Base-by-base conservation (phyloP, 805 yeast species). In the Yarrowia porcina region DNA sequence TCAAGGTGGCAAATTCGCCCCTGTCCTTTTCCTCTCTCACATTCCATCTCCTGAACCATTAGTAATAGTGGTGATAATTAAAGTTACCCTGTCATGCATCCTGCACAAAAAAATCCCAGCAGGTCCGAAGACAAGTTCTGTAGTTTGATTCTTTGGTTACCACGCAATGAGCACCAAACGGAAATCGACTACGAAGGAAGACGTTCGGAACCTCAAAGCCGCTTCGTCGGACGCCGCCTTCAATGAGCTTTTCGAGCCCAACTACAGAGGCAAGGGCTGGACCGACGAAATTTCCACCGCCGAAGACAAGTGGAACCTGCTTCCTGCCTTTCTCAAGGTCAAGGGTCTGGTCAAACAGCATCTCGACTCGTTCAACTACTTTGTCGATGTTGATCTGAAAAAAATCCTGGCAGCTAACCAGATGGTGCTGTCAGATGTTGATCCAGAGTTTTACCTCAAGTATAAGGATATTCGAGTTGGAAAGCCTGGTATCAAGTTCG, bases 321-420 rank as follows among this genome's bases (percentile, higher is more conserved):
- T 94, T 41, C 99, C 99, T 0, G 99, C 99, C 0, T 94, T 94
- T 72, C 78, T 94, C 66, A 90, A 91, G 71, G 97, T 94, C 47
- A 94, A 94, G 73, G 99, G 99, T 62, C 78, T 94, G 59, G 98
- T 94, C 49, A 94, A 94, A 71, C 99, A 94, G 78, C 99, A 94
- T 78, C 79, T 94, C 71, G 99, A 94, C 72, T 94, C 99, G n/a
- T 94, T 90, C 80, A 93, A 94, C 72, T 94, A 90, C 76, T 94
- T 94, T 73, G 96, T 94, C 18, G 97, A 94, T 70, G 86, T 84
- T 7, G 99, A 94, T 73, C 80, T 94, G 73, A 90, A 89, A 76
- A 93, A 94, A 72, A 94, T 94, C 74, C 88, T 94, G 65, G 79
- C 83, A 68, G 99, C 99, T 15, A 94, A 94, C 74, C 92, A 92